Base-by-base conservation (phyloP, 2,329 filamentous ascomycete genomes). In the Paracoccidioides lutzii region DNA sequence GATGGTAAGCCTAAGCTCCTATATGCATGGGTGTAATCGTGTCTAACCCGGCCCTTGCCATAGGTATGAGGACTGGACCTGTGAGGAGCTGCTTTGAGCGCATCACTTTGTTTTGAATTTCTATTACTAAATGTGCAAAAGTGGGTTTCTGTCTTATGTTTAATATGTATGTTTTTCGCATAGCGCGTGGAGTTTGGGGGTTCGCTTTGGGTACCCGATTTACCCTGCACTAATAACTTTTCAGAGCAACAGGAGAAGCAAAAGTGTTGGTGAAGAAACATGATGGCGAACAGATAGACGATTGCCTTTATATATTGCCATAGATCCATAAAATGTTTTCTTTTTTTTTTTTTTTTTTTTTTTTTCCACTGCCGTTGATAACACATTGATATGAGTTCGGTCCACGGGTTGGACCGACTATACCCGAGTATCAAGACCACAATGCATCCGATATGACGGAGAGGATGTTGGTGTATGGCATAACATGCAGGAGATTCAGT, bases 21-120 rank as follows among this genome's bases (percentile, higher is more conserved):
- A 49, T 48, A 14, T 33, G 6, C 33, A 33, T 37, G 9, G 33
- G 7, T 50, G 4, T 14, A 35, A 33, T n/a, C 9, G 7, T 52
- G 30, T 43, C 48, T 55, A 41, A 55, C 33, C 9, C n/a, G 10
- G 37, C 9, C 6, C 4, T 14, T 35, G 15, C 30, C 54, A n/a
- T 62, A 91, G 87, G 76, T 97, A 97, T 73, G 93, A 98, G 79
- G 93, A 98, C 72, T 98, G 93, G 93, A 95, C 90, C 40, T 96
- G 90, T 74, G 93, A 97, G 75, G 93, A 98, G 74, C 78, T 97
- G 61, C 80, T 95, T 55, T 79, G 73, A 68, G 41, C 37, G n/a
- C 14, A n/a, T 14, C 7, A 7, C 37, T 42, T 42, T 33, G 4
- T 12, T 33, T 43, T 32, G 8, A 9, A 49, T 44, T 42, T 51